Base-by-base conservation (phyloP, 2,329 filamentous ascomycete genomes). In the Curvularia verruculosa region DNA sequence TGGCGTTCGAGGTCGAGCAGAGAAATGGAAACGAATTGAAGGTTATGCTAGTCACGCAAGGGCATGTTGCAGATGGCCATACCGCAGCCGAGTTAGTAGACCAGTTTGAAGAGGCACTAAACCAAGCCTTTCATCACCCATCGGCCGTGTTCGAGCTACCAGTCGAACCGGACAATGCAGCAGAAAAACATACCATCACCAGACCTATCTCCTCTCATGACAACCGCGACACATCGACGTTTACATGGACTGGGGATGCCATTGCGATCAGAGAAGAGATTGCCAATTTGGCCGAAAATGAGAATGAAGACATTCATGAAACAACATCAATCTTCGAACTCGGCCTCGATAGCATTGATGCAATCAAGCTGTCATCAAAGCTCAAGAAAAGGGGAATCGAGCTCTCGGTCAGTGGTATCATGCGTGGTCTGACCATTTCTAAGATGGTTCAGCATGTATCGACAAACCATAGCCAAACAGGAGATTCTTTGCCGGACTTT, bases 271-370 rank as follows among this genome's bases (percentile, higher is more conserved):
- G 85, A 24, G 73, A 80, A 3, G 87, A 89, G 65, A 82, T 96
- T 41, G 84, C 89, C 1, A 67, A 70, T 0, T 78, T 96, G 5
- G 85, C 87, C 1, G 83, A 82, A 0, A 69, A 87, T 0, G 71
- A 83, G 0, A 71, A 76, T 3, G 72, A 80, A 1, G 76, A 82
- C 0, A 78, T 96, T 36, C 73, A 77, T 1, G 83, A 85, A 49
- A 75, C 80, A 6, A 86, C 85, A 0, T 89, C 89, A 0, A 85
- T 97, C 10, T 87, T 96, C 37, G 87, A 94, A 65, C 82, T 97
- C 29, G 93, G 93, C 0, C 82, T 97, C 6, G 94, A 97, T 78
- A 96, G 93, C 68, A 96, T 97, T 56, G 93, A 97, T 74, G 85
- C 89, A 1, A 94, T 97, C 73, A 96, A 92, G 67, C 79, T 97